Evolutionary conservation across 2,329 filamentous ascomycete species (phyloP), one percentile per base, ranked within the genome.

Genomic region (Tolypocladium capitatum): DNA sequence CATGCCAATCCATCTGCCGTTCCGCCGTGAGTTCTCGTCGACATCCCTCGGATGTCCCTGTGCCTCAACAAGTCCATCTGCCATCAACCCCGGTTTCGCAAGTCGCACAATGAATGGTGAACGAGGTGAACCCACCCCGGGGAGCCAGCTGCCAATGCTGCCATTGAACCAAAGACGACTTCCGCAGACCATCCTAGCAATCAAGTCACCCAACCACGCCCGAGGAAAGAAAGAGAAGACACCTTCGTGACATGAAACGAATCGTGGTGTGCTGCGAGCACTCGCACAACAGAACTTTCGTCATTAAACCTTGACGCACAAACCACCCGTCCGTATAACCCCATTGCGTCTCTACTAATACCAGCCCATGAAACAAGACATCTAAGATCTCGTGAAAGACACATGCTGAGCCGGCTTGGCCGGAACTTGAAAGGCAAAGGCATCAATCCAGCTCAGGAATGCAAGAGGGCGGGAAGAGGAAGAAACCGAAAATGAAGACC

Each of bases 271-370:
- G 24, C 27, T 21, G 35, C 18, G 18, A 8, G 27, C 11, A 11
- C 38, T 41, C 38, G 21, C 38, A n/a, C 38, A 10, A 28, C 38
- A 41, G 7, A 28, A 41, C 14, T 2, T 48, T 50, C 45, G 48
- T 53, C 49, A 55, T 56, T 56, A 56, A 55, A 50, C 50, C 48
- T 45, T 49, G 44, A 54, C 53, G 49, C 46, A 51, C 43, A 53
- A 50, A 46, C 38, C 42, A 48, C 31, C 49, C 48, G 34, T 43
- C 18, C 40, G 30, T 41, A 24, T n/a, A 46, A 45, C 16, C 41
- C 47, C 33, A 18, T 27, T 27, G 8, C 43, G 30, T 50, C 45
- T 55, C 51, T 53, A 55, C 50, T 43, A 44, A 52, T 53, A 49
- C 51, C 50, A 47, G 46, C 50, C 50, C 43, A 42, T 46, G 45